Evolutionary conservation across 257 asterid species (phyloP), one percentile per base, ranked within the genome.

Genomic region (Nicotiana tomentosiformis): DNA sequence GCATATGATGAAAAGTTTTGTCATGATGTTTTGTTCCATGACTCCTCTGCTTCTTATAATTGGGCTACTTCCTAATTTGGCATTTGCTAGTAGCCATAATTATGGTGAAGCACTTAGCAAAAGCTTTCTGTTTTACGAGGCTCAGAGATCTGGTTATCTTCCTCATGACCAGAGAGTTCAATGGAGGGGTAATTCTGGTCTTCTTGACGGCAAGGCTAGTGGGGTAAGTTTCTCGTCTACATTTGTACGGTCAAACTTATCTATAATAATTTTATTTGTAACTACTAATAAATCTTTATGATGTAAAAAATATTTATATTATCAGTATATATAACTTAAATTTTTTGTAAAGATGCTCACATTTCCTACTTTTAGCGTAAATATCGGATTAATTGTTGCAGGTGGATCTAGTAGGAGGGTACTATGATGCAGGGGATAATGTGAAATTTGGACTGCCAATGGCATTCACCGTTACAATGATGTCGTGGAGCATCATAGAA

Each of bases 331-430:
- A 43, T 9, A 43, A 43, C 3, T 43, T 43, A 43, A 43, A 9
- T 43, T 43, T 43, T 43, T 43, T 9, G 51, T 43, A 9, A 43
- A 43, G 1, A 9, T 43, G 51, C 0, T 43, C 51, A 9, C 51
- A 43, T 43, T 43, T 43, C 51, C 51, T 43, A 43, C 12, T 43
- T 43, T 43, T 9, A 2, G 51, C 2, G 9, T 43, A 43, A 43
- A 43, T 43, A 9, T 43, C 12, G 1, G 51, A 8, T 43, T 43
- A 43, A 43, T 2, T 43, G 49, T 51, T 76, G 86, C 87, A 95
- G 99, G 98, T 96, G 91, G 94, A 96, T 91, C 92, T 96, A 58
- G 95, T 91, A 5, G 99, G 99, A 86, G 99, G 99, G 3, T 96
- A 96, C 90, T 96, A 96, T 72, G 99, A 96, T 83, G 99, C 99